Base-by-base conservation (phyloP, 2,329 filamentous ascomycete genomes). In the Diaporthe destruens region DNA sequence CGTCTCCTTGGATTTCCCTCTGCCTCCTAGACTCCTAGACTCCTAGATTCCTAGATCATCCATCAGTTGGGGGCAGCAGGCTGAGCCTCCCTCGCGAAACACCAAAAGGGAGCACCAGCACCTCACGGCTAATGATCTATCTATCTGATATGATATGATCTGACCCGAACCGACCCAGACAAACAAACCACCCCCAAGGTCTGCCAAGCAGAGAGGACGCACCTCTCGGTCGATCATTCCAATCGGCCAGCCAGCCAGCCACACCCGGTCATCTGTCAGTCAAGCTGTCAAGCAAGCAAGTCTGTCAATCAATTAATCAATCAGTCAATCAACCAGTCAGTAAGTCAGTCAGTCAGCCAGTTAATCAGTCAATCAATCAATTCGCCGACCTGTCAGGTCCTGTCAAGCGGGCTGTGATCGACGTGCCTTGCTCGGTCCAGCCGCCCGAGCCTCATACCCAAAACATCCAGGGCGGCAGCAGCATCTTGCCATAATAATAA, bases 391-490 rank as follows among this genome's bases (percentile, higher is more conserved):
- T 61, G 56, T 61, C 56, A 34, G 25, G 44, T 25, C 61, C 25
- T 39, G 32, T 39, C 61, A 53, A 36, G 18, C 47, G 61, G 44
- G 47, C 61, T 66, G 61, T 66, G 61, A 53, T 53, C 61, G 61
- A 66, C 61, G 18, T 20, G 47, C 61, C 61, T 3, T 66, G 61
- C 44, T 66, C 47, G 61, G 61, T 8, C 47, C 44, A 66, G 61
- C 61, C 61, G 47, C 61, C 47, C 61, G 61, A 66, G 61, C 61
- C 47, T 66, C 44, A 66, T 39, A 66, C 32, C 61, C 61, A 53
- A 66, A 53, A 53, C 61, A 53, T 32, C 16, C 61, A 65, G 44
- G 23, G 42, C 39, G 23, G 42, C 39, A 63, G 29, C 25, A 53
- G 25, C 57, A 39, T 29, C 29, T 29, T 29, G 5, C 29, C 2